These are phyloP conservation scores for Acanthamoeba triangularis DNA, from an alignment of 208 protist species.

Conservation along the genomic window DNA sequence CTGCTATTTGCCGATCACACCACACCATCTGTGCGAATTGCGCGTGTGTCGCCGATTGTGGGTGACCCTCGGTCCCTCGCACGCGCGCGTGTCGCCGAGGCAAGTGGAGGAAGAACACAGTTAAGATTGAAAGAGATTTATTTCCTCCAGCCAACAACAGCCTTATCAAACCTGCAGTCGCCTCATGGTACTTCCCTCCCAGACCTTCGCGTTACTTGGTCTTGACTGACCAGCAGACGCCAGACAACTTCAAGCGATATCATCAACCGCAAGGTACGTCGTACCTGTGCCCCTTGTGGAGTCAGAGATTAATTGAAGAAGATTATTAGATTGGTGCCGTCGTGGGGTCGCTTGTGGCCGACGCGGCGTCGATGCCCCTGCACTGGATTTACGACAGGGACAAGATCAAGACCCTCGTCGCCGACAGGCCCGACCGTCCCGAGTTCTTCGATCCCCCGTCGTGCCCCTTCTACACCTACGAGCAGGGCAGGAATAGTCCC, in stretches of 20 bases:
- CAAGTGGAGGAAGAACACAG: too few species aligned
- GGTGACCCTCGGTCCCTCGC: too few species aligned
- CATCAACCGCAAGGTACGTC: not conserved
- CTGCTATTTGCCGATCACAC: too few species aligned
- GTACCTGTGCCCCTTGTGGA: not conserved
- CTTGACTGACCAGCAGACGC: not conserved
- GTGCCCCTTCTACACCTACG: slow-evolving; percentile 62
- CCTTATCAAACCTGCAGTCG: too few species aligned
- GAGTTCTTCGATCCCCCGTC: slow-evolving; percentile 56
- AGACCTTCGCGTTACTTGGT: too few species aligned
- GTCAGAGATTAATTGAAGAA: not conserved
- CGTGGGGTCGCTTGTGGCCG: slow-evolving; percentile 23
- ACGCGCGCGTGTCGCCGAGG: too few species aligned
- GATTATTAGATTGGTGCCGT: slow-evolving; percentile 18
- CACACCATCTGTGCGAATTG: too few species aligned
- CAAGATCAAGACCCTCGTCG: slow-evolving; percentile 30
- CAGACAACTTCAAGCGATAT: not conserved
- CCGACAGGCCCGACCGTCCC: not conserved
- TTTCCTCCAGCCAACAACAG: too few species aligned
- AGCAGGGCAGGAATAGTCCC: slow-evolving; percentile 57
- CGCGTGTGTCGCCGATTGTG: too few species aligned
- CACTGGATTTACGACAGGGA: slow-evolving; percentile 46
- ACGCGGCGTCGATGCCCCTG: slow-evolving; percentile 34
- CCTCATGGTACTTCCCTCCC: too few species aligned
- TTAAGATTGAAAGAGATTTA: too few species aligned